Conservation (phyloP, 1,284 basidiomycete species). For the Thecaphora frezii region DNA sequence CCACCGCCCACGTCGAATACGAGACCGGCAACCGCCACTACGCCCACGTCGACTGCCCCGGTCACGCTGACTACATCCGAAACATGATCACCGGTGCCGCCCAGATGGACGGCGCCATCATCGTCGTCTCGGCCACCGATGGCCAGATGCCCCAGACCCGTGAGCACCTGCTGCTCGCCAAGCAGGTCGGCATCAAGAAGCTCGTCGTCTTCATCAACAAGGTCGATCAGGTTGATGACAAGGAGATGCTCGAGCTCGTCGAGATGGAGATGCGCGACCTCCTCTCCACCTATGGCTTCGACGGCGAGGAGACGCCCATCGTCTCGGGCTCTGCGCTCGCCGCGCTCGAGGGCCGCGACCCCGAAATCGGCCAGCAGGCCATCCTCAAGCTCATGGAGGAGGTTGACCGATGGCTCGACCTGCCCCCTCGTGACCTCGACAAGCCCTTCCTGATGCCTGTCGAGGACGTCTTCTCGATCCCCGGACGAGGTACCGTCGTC, state of each 20-base stretch:
- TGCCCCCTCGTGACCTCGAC: constrained; percentile 93
- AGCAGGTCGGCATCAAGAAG: constrained; percentile 97
- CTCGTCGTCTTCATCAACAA: constrained; percentile 99
- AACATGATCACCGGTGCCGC: constrained; percentile 99
- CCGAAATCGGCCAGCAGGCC: constrained; percentile 77
- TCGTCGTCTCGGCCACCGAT: constrained; percentile 92
- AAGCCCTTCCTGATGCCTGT: constrained; percentile 96
- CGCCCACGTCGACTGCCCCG: constrained; percentile 97
- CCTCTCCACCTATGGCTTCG: constrained; percentile 81
- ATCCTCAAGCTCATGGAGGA: constrained; percentile 82
- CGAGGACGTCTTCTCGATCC: constrained; percentile 97
- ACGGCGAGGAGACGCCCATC: constrained; percentile 96
- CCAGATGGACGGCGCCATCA: constrained; percentile 79
- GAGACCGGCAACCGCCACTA: constrained; percentile 88
- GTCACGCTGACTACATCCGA: constrained; percentile 63
- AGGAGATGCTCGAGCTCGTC: constrained; percentile 98
- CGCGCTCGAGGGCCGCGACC: constrained; percentile 82
- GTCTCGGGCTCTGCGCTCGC: constrained; percentile 94
- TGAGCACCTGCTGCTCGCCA: constrained; percentile 94
- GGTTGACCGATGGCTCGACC: constrained; percentile 93
- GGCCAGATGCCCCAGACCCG: constrained; percentile 99
- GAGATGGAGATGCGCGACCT: constrained; percentile 99
- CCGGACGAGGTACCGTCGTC: constrained; percentile 95
- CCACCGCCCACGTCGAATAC: constrained; percentile 89
- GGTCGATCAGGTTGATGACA: constrained; percentile 92